Conservation (phyloP, 495 filamentous ascomycete species). For the Chaetomium fimeti region DNA sequence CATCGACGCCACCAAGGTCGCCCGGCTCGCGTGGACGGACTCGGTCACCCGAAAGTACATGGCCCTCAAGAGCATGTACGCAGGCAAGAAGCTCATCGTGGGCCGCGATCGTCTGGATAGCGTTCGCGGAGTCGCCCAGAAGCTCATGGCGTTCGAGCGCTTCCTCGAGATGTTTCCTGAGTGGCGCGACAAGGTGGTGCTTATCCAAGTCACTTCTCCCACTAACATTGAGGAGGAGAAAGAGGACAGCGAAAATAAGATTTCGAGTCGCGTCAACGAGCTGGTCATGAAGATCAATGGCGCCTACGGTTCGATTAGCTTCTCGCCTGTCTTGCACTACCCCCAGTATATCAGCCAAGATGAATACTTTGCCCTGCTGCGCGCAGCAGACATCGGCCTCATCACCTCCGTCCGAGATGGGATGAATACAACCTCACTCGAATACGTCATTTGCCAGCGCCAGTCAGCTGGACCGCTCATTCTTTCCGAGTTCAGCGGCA, state of each 20-base stretch:
- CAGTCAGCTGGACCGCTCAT: conserved; percentile 81
- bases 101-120: conserved; percentile 90
- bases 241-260: conserved; percentile 67
- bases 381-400: conserved; percentile 81
- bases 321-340: conserved; percentile 86
- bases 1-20: conserved; percentile 72
- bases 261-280: conserved; percentile 80
- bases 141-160: conserved; percentile 86
- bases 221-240: conserved; percentile 72
- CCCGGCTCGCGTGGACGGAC: conserved; percentile 66
- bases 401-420: conserved; percentile 92
- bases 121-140: conserved; percentile 86
- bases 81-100: conserved; percentile 85
- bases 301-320: conserved; percentile 77
- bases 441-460: conserved; percentile 89
- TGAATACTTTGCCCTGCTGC: conserved; percentile 88
- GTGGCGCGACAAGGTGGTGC: conserved; percentile 86
- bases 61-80: conserved; percentile 67
- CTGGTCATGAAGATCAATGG: conserved; percentile 89
- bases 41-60: conserved; percentile 66
- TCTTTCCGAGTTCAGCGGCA: conserved; percentile 92
- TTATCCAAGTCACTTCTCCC: conserved; percentile 92
- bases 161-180: conserved; percentile 85
- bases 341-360: conserved; percentile 81
- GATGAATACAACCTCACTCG: conserved; percentile 94